Evolutionary conservation across 2,329 filamentous ascomycete genomes (phyloP).

Genomic region (Esteya vermicola): DNA sequence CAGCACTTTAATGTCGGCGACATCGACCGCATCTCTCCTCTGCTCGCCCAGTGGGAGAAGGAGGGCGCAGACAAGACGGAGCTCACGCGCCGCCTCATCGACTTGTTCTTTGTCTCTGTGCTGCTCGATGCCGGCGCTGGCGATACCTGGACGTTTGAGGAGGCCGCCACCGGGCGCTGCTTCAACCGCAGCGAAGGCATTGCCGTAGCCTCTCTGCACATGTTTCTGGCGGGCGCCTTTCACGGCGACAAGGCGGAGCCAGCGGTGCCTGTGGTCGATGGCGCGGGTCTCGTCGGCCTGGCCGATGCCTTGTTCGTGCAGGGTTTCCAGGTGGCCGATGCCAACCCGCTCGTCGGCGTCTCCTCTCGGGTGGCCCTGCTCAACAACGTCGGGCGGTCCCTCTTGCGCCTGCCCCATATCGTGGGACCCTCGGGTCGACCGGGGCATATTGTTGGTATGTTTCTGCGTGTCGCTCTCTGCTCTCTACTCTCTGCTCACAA

Average conservation of each 20-base stretch:
- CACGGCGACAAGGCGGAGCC: conserved; percentile 11
- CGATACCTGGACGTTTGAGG: conserved; percentile 30
- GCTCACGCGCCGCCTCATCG: conserved; percentile 37
- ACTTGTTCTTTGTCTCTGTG: conserved; percentile 48
- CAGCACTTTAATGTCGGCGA: conserved; percentile 48
- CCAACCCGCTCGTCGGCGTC: conserved; percentile 3
- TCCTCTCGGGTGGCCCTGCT: conserved; percentile 4
- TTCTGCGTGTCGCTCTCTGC: neutral
- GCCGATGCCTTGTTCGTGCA: conserved; percentile 18
- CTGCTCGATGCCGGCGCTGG: conserved; percentile 41
- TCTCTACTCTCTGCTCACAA: neutral
- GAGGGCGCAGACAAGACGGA: conserved; percentile 27
- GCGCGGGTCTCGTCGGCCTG: conserved; percentile 17
- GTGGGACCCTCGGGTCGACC: conserved; percentile 1
- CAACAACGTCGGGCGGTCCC: conserved; percentile 3
- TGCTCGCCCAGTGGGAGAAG: conserved; percentile 23
- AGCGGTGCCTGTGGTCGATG: conserved; percentile 21
- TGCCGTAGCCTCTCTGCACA: conserved; percentile 33
- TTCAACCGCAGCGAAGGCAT: conserved; percentile 35
- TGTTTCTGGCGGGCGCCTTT: conserved; percentile 30
- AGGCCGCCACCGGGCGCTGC: conserved; percentile 19
- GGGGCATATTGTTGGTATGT: conserved; percentile 4
- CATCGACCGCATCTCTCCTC: conserved; percentile 29
- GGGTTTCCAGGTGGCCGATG: conserved; percentile 23
- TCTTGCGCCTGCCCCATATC: neutral